Conservation (phyloP, 2,329 filamentous ascomycete genomes). For the Aspergillus hortae region DNA sequence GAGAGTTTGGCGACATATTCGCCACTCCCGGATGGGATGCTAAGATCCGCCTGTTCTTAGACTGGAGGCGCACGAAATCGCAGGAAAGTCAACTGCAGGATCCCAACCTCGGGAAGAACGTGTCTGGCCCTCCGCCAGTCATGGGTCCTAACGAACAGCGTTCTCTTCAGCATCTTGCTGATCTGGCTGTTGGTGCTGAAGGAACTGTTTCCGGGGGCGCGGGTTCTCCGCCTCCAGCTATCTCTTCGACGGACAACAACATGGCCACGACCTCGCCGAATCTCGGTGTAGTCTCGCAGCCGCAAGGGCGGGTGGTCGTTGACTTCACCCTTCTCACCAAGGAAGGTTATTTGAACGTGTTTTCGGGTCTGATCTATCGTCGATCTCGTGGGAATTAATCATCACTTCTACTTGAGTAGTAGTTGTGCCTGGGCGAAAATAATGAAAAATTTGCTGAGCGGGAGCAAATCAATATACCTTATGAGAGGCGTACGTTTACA, state of each 20-base stretch:
- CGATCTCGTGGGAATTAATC: conserved; percentile 19
- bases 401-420: neutral
- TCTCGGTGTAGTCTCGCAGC: conserved; percentile 21
- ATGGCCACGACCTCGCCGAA: conserved; percentile 22
- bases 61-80: conserved; percentile 33
- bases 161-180: conserved; percentile 42
- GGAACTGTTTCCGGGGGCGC: conserved; percentile 31
- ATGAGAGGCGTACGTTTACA: neutral
- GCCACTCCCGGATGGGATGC: conserved; percentile 38
- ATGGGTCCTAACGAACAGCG: conserved; percentile 43
- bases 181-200: conserved; percentile 42
- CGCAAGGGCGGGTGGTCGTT: conserved; percentile 31
- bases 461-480: neutral
- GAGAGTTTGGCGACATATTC: conserved; percentile 39
- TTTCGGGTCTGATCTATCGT: conserved; percentile 34
- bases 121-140: conserved; percentile 26
- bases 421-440: too few species aligned
- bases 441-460: neutral
- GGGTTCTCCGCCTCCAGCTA: conserved; percentile 25
- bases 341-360: conserved; percentile 41
- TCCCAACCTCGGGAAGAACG: conserved; percentile 15
- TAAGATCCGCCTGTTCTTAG: conserved; percentile 39
- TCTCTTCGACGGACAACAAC: conserved; percentile 22
- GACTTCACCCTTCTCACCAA: conserved; percentile 41
- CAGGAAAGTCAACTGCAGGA: conserved; percentile 31